phyloP scores from a whole-genome alignment of 176 grass and related monocot species.

The Eragrostis curvula region DNA sequence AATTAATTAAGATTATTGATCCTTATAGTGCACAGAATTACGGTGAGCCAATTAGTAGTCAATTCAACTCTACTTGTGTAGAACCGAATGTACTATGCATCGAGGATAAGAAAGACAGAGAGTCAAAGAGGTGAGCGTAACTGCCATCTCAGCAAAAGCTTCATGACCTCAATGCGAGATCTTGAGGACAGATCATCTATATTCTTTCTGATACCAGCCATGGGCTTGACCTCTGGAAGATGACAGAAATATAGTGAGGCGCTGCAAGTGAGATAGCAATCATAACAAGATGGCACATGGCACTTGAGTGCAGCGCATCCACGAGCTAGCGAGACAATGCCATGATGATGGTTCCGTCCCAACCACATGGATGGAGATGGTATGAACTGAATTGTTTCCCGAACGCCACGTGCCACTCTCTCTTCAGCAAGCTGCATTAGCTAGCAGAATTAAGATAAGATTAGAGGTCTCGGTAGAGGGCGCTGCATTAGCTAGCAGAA shows the following conservation, averaged over 20 bases:
- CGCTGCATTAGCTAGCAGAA: neutral
- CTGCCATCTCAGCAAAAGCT: constrained; percentile 23
- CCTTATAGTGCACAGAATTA: no score
- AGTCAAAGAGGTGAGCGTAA: neutral
- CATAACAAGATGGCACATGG: constrained; percentile 5
- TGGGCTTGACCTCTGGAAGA: constrained; percentile 15
- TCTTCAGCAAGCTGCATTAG: no score
- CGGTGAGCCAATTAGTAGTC: no score
- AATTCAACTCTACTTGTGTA: neutral
- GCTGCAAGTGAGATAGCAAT: no score
- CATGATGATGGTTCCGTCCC: neutral
- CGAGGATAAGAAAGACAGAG: neutral
- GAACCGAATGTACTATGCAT: neutral
- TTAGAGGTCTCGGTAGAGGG: neutral
- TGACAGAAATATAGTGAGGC: neutral
- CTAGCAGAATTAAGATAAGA: neutral
- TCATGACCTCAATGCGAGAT: constrained; percentile 30
- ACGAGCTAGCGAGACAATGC: neutral
- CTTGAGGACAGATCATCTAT: constrained; percentile 31
- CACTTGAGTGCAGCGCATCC: neutral
- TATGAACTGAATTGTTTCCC: no score
- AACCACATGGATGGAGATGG: neutral
- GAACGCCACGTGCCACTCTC: no score
- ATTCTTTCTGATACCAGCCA: neutral
- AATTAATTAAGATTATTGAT: neutral